Conservation (phyloP, 1,284 basidiomycete species). For the Ceratobasidium sp. region DNA sequence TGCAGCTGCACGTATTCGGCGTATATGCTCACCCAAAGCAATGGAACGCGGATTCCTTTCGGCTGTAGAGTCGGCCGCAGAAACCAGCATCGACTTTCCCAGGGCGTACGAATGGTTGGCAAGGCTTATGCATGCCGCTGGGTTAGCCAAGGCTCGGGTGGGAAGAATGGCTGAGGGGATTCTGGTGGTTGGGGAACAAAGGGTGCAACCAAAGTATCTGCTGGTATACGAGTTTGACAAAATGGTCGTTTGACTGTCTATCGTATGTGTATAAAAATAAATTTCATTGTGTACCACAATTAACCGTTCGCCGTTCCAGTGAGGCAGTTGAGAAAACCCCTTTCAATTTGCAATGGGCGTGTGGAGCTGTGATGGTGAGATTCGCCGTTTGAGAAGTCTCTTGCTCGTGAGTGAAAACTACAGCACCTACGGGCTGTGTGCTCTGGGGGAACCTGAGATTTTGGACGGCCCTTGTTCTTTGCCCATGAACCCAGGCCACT, state of each 20-base stretch:
- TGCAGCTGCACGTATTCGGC: conserved; percentile 64
- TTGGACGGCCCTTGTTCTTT: too few relatives aligned
- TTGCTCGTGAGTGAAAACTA: not conserved
- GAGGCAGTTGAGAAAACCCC: not conserved
- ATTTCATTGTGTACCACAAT: too few relatives aligned
- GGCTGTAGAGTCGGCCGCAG: conserved; percentile 82
- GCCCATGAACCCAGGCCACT: too few relatives aligned
- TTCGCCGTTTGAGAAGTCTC: not conserved
- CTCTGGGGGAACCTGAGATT: not conserved
- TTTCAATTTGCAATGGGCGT: not conserved
- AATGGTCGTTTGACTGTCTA: not conserved
- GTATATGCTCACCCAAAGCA: conserved; percentile 68
- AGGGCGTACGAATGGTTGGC: conserved; percentile 85
- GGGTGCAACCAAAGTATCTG: conserved; percentile 52
- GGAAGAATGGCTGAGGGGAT: conserved; percentile 62
- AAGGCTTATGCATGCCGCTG: conserved; percentile 76
- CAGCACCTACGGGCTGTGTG: not conserved
- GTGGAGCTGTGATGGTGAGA: not conserved
- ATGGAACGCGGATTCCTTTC: conserved; percentile 77
- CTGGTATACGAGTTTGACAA: conserved; percentile 53
- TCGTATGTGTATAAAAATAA: not conserved
- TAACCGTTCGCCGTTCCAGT: too few relatives aligned
- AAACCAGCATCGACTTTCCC: conserved; percentile 89
- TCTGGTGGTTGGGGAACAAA: conserved; percentile 52
- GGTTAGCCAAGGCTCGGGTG: conserved; percentile 65